Percentiles rank a stretch among this genome's conserved stretches.
Conservation (phyloP, 116 monocot species). For the Posidonia oceanica region DNA sequence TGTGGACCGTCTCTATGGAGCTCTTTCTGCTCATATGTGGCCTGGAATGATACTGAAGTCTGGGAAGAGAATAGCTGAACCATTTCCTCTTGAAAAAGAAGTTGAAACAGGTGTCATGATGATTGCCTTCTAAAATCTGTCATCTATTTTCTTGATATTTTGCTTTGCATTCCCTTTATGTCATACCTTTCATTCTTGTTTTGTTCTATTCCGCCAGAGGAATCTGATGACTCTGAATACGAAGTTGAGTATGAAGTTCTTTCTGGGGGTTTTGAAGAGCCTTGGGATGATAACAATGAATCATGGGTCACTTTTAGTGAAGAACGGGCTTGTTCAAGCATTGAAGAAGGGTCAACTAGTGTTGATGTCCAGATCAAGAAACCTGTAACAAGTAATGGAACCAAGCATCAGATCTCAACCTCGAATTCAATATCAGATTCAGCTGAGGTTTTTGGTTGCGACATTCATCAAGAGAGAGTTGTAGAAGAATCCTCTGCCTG, state of each 20-base stretch:
- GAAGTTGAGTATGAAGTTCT: conserved; percentile 81
- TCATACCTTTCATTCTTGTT: not conserved
- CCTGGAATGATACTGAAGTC: conserved; percentile 97
- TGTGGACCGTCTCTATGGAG: conserved; percentile 63
- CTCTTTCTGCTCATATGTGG: conserved; percentile 96
- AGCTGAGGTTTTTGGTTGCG: not conserved
- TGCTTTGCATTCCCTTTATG: not conserved
- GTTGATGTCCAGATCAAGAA: not conserved
- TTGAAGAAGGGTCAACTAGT: conserved; percentile 9
- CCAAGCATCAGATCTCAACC: conserved; percentile 7
- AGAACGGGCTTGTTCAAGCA: not conserved
- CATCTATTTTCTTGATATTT: not conserved
- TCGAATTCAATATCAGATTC: not conserved
- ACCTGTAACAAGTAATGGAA: conserved; percentile 2
- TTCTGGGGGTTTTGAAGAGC: conserved; percentile 58
- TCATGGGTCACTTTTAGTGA: conserved; percentile 15
- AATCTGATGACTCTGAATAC: conserved; percentile 68
- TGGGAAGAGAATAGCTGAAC: conserved; percentile 41
- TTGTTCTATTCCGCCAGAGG: conserved; percentile 24
- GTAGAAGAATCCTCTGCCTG: not conserved
- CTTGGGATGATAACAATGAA: conserved; percentile 24
- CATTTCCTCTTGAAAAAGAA: conserved; percentile 28
- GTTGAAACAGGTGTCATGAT: conserved; percentile 1
- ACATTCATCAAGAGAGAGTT: not conserved
- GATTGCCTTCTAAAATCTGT: too few species aligned